Evolutionary conservation across 352 stramenopile species (phyloP).

Genomic region (Pythium brachiatum): DNA sequence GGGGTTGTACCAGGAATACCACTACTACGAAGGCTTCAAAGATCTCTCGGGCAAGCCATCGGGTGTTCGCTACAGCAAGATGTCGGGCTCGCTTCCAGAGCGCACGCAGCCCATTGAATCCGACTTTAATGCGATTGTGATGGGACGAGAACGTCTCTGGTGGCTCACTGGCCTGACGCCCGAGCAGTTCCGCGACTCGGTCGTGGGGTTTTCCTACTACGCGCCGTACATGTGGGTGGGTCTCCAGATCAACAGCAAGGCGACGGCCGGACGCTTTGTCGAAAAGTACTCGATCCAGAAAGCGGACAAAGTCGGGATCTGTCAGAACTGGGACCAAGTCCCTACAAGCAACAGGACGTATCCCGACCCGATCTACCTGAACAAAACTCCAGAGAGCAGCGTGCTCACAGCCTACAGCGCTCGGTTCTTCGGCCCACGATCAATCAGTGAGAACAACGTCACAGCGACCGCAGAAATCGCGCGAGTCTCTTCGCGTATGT

Average conservation of each 20-base stretch:
- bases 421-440: neutral
- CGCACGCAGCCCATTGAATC: conserved; percentile 19
- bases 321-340: conserved; percentile 12
- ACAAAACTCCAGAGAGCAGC: neutral
- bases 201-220: neutral
- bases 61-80: conserved; percentile 16
- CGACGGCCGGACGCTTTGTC: conserved; percentile 7
- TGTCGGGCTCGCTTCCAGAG: conserved; percentile 20
- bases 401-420: conserved; percentile 6
- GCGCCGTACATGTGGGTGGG: conserved; percentile 15
- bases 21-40: conserved; percentile 13
- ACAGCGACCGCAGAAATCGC: neutral
- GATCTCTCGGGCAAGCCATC: conserved; percentile 25
- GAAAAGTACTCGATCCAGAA: conserved; percentile 8
- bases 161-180: conserved; percentile 9
- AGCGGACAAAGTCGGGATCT: conserved; percentile 4
- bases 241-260: conserved; percentile 15
- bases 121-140: conserved; percentile 19
- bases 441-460: conserved; percentile 1
- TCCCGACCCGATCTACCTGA: conserved; percentile 6
- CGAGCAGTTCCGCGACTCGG: neutral
- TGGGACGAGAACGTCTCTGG: conserved; percentile 18
- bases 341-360: neutral
- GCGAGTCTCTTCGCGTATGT: neutral
- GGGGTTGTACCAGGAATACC: conserved; percentile 17